phyloP scores from a whole-genome alignment of 2,329 filamentous ascomycete species.

The Orbilia oligospora region DNA sequence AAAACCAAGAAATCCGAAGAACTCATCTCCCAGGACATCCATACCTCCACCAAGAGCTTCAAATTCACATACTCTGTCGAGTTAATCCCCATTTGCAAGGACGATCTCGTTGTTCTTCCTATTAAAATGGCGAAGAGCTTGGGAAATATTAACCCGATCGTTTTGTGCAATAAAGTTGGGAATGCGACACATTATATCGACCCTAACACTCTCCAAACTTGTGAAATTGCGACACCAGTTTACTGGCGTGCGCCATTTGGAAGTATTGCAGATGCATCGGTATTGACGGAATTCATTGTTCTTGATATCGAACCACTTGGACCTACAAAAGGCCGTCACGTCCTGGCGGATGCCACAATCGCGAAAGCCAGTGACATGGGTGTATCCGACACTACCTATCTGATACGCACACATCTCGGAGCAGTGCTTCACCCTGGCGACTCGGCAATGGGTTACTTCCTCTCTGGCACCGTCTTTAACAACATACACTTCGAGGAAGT shows the following conservation, averaged over 20 bases:
- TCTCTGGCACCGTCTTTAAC: slow-evolving; percentile 93
- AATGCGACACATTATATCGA: slow-evolving; percentile 92
- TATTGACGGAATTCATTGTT: slow-evolving; percentile 91
- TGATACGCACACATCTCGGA: slow-evolving; percentile 90
- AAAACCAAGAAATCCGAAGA: slow-evolving; percentile 88
- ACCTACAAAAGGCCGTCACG: slow-evolving; percentile 82
- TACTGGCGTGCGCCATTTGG: slow-evolving; percentile 94
- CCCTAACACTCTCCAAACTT: slow-evolving; percentile 88
- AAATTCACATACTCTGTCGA: slow-evolving; percentile 94
- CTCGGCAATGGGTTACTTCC: slow-evolving; percentile 92
- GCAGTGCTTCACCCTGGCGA: slow-evolving; percentile 88
- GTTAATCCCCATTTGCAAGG: slow-evolving; percentile 94
- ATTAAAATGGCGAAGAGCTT: slow-evolving; percentile 87
- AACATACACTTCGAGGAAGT: slow-evolving; percentile 84
- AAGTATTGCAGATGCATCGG: slow-evolving; percentile 84
- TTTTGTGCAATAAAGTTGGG: slow-evolving; percentile 88
- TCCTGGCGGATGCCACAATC: slow-evolving; percentile 88
- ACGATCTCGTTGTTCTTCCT: slow-evolving; percentile 93
- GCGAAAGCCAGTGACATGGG: slow-evolving; percentile 89
- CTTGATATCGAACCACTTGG: slow-evolving; percentile 91
- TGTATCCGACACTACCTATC: slow-evolving; percentile 87
- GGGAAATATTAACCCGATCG: slow-evolving; percentile 83
- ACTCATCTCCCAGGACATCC: slow-evolving; percentile 91
- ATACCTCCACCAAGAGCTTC: slow-evolving; percentile 91
- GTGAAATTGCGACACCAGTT: slow-evolving; percentile 83